Evolutionary conservation across 1,284 basidiomycete genomes (phyloP), one percentile per base, ranked within the genome.

Genomic region (Grifola frondosa): DNA sequence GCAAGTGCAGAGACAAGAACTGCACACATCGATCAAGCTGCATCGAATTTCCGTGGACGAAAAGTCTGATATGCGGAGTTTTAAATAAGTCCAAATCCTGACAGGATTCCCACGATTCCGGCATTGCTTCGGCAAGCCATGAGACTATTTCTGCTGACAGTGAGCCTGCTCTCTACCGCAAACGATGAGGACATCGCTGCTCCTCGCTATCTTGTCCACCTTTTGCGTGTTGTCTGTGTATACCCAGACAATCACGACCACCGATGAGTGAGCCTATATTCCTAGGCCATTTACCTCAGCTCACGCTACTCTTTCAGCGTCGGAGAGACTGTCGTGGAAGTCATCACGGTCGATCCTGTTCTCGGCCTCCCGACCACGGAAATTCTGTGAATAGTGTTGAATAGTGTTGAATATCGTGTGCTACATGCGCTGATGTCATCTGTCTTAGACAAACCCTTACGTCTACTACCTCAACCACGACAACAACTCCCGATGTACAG

Each of bases 291-390:
- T 20, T 4, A 12, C 15, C 17, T 6, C 24, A 30, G 13, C 21
- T 30, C 35, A n/a, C 17, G 26, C 19, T 8, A 25, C 36, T 8
- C 35, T 16, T 30, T 46, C 28, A 84, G 80, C 5, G 59, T 62
- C 33, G 84, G 83, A 10, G 56, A 69, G 20, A 74, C 80, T 0
- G 64, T 87, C 34, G 71, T 84, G 24, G 71, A 80, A 48, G 66
- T 74, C 34, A 41, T 80, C 44, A 74, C 77, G 8, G 54, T 65
- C 15, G 70, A 81, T 53, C 58, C 59, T 4, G 46, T 53, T 5
- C 44, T 56, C 11, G 79, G 76, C 19, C 13, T 69, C 13, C 58
- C 68, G 2, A 63, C 65, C 1, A 83, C 83, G 4, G 48, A 59
- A 23, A 67, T 66, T 6, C 40, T 84, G 81, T 81, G 48, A 37